These are phyloP conservation scores for Aegle marmelos DNA, from an alignment of 345 rosid genomes.

Conservation along the genomic window DNA sequence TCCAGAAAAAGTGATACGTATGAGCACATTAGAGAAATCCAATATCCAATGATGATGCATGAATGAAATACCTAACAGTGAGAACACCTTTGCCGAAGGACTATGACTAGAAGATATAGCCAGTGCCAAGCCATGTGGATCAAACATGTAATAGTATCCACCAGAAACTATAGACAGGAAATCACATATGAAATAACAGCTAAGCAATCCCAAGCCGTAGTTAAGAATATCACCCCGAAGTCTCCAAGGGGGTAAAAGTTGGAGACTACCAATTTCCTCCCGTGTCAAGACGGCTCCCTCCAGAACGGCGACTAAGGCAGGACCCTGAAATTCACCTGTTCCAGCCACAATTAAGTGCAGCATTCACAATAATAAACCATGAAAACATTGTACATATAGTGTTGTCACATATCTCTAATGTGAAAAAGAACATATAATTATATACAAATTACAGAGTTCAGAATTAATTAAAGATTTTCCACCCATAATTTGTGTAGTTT, in stretches of 20 bases:
- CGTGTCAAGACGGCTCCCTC: conserved; percentile 84
- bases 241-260: conserved; percentile 91
- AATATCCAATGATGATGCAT: background rate
- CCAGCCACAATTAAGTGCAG: conserved; percentile 14
- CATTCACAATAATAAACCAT: conserved; percentile 10
- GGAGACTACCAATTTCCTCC: conserved; percentile 92
- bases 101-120: conserved; percentile 56
- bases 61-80: conserved; percentile 61
- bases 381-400: background rate
- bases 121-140: conserved; percentile 81
- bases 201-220: conserved; percentile 90
- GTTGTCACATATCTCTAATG: background rate
- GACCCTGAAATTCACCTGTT: conserved; percentile 94
- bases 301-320: conserved; percentile 78
- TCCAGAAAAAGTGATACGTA: background rate
- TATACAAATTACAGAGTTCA: background rate
- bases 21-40: conserved; percentile 1
- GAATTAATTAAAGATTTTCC: background rate
- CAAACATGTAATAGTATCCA: conserved; percentile 87
- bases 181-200: conserved; percentile 77
- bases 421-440: background rate
- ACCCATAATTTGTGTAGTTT: too few relatives aligned
- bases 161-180: conserved; percentile 81
- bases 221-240: conserved; percentile 75
- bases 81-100: conserved; percentile 82